Evolutionary conservation across 78 protist species (phyloP).

Genomic region (Chrysochromulina parva): DNA sequence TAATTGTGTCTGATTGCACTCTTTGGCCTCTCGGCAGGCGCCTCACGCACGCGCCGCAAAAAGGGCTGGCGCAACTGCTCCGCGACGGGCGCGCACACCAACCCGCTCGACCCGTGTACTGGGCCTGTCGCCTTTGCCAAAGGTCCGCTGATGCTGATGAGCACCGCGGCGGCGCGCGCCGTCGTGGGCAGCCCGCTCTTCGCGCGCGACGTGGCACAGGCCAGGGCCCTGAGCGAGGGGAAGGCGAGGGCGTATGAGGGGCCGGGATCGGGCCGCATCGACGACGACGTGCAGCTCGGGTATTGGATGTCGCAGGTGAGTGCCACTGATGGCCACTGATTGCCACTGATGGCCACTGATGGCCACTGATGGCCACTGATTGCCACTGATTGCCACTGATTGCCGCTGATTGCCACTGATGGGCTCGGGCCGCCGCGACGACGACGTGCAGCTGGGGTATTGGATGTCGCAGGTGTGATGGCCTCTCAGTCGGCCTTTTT

Average conservation of each 20-base stretch:
- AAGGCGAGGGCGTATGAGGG: not conserved
- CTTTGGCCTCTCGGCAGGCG: not conserved
- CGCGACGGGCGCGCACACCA: not conserved
- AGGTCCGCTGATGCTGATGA: not conserved
- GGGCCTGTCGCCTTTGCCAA: not conserved
- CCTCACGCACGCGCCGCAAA: not conserved
- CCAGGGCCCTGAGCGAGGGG: not conserved
- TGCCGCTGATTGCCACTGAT: too few relatives aligned
- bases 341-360: too few relatives aligned
- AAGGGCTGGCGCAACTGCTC: slow-evolving; percentile 12
- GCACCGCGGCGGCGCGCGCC: not conserved
- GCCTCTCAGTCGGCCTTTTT: too few relatives aligned
- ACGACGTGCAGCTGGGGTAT: not conserved
- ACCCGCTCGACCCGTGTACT: not conserved
- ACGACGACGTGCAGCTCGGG: slow-evolving; percentile 18
- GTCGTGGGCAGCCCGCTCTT: not conserved
- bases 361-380: too few relatives aligned
- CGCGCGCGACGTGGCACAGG: not conserved
- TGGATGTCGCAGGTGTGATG: not conserved
- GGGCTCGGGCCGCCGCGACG: not conserved
- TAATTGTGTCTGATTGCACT: too few relatives aligned
- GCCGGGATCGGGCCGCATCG: not conserved
- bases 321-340: too few relatives aligned
- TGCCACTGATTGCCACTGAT: too few relatives aligned
- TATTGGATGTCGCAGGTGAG: not conserved